Evolutionary conservation across 768 basidiomycete genomes (phyloP).

Genomic region (Xerocomus brunneocitrinus): DNA sequence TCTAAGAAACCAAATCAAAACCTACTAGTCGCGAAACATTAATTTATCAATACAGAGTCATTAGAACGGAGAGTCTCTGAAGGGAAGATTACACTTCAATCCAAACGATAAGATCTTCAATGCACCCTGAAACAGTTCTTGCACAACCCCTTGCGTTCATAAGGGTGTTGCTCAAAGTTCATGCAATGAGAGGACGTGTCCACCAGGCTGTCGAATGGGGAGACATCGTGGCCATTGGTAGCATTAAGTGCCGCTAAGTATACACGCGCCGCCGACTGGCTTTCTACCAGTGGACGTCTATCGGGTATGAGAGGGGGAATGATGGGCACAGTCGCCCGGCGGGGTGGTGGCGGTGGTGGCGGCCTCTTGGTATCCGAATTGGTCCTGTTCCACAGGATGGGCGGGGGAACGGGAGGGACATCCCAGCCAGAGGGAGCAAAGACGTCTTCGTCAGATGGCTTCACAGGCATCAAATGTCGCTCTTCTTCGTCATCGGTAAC

Average conservation of each 20-base stretch:
- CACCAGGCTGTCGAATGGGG: conserved; percentile 62
- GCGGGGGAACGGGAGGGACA: conserved; percentile 5
- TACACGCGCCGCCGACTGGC: conserved; percentile 14
- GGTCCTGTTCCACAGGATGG: conserved; percentile 22
- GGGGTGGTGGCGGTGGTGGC: conserved; percentile 62
- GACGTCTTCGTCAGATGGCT: conserved; percentile 22
- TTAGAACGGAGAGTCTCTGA: not conserved
- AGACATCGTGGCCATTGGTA: conserved; percentile 39
- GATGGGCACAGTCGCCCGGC: conserved; percentile 36
- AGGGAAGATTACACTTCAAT: not conserved
- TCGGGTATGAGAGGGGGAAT: conserved; percentile 47
- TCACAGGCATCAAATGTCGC: conserved; percentile 29
- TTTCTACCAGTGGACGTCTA: conserved; percentile 25
- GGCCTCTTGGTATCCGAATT: conserved; percentile 37
- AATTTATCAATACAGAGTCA: not conserved
- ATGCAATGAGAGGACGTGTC: conserved; percentile 46
- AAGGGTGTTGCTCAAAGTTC: conserved; percentile 62
- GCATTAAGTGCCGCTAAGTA: conserved; percentile 30
- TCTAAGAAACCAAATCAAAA: not conserved
- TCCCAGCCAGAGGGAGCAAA: conserved; percentile 19
- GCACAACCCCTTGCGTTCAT: conserved; percentile 62
- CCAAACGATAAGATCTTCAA: not conserved
- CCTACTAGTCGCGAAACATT: not conserved
- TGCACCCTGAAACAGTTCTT: conserved; percentile 62
- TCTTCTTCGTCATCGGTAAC: conserved; percentile 43